phyloP scores from a whole-genome alignment of 768 basidiomycete genomes.

The Kwoniella europaea region DNA sequence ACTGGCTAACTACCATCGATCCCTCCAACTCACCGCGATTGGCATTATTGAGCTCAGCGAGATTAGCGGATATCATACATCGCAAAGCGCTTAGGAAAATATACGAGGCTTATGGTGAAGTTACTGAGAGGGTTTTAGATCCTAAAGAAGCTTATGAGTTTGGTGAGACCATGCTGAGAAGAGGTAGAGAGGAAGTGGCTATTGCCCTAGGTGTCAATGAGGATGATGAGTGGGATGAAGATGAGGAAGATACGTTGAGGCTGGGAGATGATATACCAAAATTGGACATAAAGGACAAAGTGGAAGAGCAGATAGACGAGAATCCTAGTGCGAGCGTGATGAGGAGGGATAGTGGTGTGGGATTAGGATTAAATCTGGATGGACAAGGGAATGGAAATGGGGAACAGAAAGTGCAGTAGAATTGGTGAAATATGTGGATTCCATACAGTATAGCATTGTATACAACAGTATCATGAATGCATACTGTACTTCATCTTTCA shows the following conservation, averaged over 20 bases:
- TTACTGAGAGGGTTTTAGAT: slow-evolving; percentile 78
- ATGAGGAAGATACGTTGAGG: not conserved
- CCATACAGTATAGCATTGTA: no score
- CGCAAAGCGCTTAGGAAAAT: slow-evolving; percentile 73
- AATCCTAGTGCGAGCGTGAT: not conserved
- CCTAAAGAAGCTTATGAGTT: slow-evolving; percentile 86
- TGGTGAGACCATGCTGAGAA: slow-evolving; percentile 79
- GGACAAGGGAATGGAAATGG: not conserved
- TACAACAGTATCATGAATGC: no score
- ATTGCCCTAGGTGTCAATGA: slow-evolving; percentile 47
- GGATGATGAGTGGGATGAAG: slow-evolving; percentile 17
- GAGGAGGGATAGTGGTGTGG: slow-evolving; percentile 10
- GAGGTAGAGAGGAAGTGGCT: slow-evolving; percentile 58
- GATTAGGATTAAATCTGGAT: slow-evolving; percentile 13
- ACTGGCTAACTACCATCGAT: slow-evolving; percentile 81
- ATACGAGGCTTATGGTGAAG: slow-evolving; percentile 69
- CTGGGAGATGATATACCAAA: not conserved
- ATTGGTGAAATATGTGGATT: not conserved
- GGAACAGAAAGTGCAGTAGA: not conserved
- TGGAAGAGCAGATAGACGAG: not conserved
- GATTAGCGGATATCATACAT: slow-evolving; percentile 73
- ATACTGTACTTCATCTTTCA: no score
- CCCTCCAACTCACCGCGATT: slow-evolving; percentile 78
- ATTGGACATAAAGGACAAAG: not conserved
- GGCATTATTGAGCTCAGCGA: slow-evolving; percentile 71